phyloP scores from a whole-genome alignment of 2,329 filamentous ascomycete genomes.

The Trichoderma simmonsii region DNA sequence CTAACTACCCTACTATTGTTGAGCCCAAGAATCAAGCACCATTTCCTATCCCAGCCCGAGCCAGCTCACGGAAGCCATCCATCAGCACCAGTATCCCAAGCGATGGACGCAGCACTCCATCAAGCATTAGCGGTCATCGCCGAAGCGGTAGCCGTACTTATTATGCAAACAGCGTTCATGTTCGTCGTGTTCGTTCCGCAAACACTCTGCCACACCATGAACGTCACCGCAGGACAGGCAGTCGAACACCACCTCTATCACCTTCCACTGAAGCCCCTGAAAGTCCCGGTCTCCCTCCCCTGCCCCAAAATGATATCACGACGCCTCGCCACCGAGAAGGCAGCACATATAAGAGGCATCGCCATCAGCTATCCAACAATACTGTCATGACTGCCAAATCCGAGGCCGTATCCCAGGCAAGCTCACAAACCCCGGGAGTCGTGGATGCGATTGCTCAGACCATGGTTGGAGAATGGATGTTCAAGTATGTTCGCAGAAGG shows the following conservation, averaged over 20 bases:
- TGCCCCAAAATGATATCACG: constrained; percentile 70
- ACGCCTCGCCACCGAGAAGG: constrained; percentile 50
- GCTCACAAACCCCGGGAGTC: constrained; percentile 70
- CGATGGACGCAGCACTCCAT: constrained; percentile 69
- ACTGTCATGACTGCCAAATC: constrained; percentile 51
- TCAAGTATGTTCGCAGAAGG: constrained; percentile 80
- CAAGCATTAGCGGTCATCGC: constrained; percentile 56
- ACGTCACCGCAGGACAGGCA: constrained; percentile 48
- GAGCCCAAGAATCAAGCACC: constrained; percentile 71
- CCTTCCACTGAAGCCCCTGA: constrained; percentile 65
- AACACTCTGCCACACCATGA: constrained; percentile 62
- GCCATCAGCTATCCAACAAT: constrained; percentile 59
- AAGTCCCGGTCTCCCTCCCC: constrained; percentile 67
- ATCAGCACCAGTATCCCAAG: constrained; percentile 61
- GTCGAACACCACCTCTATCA: constrained; percentile 63
- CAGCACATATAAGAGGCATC: constrained; percentile 45
- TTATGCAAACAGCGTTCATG: constrained; percentile 63
- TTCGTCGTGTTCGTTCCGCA: constrained; percentile 83
- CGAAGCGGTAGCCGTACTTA: constrained; percentile 48
- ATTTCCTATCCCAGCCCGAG: constrained; percentile 85
- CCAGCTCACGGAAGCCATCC: constrained; percentile 76
- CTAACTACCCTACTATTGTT: constrained; percentile 64
- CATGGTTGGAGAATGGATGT: constrained; percentile 98
- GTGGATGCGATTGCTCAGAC: constrained; percentile 97
- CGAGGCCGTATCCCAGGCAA: constrained; percentile 46